Evolutionary conservation across 129 eudicot genomes (phyloP), one percentile per base, ranked within the genome.

Genomic region (Pseudognaphalium luteoalbum): DNA sequence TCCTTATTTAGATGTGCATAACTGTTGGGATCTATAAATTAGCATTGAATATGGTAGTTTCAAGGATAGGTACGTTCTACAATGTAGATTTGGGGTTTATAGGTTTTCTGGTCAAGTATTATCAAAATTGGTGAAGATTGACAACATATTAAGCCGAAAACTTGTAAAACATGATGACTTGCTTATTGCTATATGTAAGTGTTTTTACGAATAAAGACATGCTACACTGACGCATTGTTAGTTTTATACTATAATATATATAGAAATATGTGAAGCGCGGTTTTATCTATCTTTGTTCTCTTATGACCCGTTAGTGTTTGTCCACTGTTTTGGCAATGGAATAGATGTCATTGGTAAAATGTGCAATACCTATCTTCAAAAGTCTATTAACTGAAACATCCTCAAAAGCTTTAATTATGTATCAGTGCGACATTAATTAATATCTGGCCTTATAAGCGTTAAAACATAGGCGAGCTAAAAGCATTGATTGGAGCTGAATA

Each of bases 21-120:
- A 21, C 34, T 68, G 9, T 68, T 16, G 41, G 52, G 81, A 68
- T 41, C 6, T 41, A 30, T 41, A 19, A 77, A 35, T 20, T 14
- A 41, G 51, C 61, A 69, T 8, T 2, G 59, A 19, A 57, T 41
- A 59, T 69, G 70, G 70, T 78, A 47, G 30, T 69, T 33, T 69
- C 32, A 33, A 61, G 56, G 50, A 56, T 58, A 59, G 30, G 69
- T 14, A 19, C 7, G 44, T 39, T 78, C 29, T 37, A 42, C 30
- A 15, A 25, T 56, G 68, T 77, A 68, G 28, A 11, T 14, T 39
- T 17, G 50, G 56, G 60, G 61, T 39, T 67, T 16, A 16, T 9
- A 2, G 51, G 14, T 21, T 2, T 52, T 61, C 12, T 68, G 69
- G 69, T 39, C 14, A 15, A 6, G 28, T 69, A 17, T 42, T 12